Base-by-base conservation (phyloP, 2,329 filamentous ascomycete genomes). In the Colletotrichum phormii region DNA sequence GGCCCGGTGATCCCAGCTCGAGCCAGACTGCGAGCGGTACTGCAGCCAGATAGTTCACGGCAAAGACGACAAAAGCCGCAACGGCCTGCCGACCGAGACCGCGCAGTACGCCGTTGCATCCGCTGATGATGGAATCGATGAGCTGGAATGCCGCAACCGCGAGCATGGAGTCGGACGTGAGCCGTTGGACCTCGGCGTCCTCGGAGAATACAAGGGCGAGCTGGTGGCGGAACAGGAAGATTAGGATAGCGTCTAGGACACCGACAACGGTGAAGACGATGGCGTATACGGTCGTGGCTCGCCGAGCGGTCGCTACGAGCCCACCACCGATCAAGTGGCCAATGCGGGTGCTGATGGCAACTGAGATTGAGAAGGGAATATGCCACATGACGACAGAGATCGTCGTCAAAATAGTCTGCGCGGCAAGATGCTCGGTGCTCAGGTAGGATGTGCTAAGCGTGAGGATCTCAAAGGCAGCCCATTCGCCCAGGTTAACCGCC, bases 391-490 rank as follows among this genome's bases (percentile, higher is more conserved):
- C 78, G 24, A 84, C 78, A 2, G 82, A 83, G 1, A 82, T 79
- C 0, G 84, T 85, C 5, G 80, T 83, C 71, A 85, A 71, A 12
- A 85, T 78, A 5, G 82, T 82, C 74, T 85, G 84, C 7, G 84
- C 83, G 2, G 84, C 84, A 1, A 85, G 79, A 61, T 85, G 81
- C 5, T 79, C 78, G 1, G 84, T 85, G 75, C 82, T 81, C 46
- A 86, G 77, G 74, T 86, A 85, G 6, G 83, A 84, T 0, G 85
- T 84, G 76, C 84, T 84, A 7, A 87, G 79, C 1, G 83, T 85
- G 12, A 86, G 75, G 22, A 86, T 79, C 77, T 86, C 84, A 60
- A 82, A 84, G 3, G 84, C 83, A 12, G 79, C 78, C 83, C 84
- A 85, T 76, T 86, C 84, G 3, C 82, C 84, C 13, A 86, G 64